Base-by-base conservation (phyloP, 2,329 filamentous ascomycete species). In the Atkinsonella texensis region DNA sequence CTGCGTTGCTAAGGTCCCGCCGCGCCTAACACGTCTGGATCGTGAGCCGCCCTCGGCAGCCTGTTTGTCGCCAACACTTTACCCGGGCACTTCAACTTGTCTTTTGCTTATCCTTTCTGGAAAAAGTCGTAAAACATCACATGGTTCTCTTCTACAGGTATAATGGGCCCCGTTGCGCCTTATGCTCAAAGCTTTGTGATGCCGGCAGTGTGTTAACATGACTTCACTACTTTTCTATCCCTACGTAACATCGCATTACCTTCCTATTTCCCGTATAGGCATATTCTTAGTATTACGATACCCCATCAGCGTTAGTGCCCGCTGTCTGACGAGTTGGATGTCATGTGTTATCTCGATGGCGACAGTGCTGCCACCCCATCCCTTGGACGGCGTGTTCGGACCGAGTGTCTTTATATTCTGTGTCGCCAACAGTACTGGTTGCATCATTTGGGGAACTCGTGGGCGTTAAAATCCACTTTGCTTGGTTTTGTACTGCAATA, bases 291-390 rank as follows among this genome's bases (percentile, higher is more conserved):
- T 46, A 15, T 57, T 54, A 66, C 68, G 68, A 71, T 71, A 71
- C 69, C 68, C 69, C 69, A 70, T 69, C 58, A 60, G 67, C 66
- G 68, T 71, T 70, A 70, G 64, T 62, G 68, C 67, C 62, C 68
- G 68, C 66, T 66, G 67, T 71, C 68, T 62, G 61, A 65, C 69
- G 69, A 70, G 68, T 61, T 59, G 57, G 40, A 48, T 55, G 56
- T 61, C 53, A 12, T 55, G 42, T 52, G 53, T 58, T 12, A 15
- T 61, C 69, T 76, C 73, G 73, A 72, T 73, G 70, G 72, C 70
- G 72, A 76, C 63, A 76, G 73, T 75, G 73, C 73, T 73, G 55
- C 64, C 75, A 74, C 73, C 74, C 74, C 73, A 76, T 76, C 68
- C 71, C 71, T 72, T 72, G 70, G 73, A 75, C 72, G 72, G 72